Evolutionary conservation across 371 early-diverging fungal genomes (phyloP).

Genomic region (Mucor indicus): DNA sequence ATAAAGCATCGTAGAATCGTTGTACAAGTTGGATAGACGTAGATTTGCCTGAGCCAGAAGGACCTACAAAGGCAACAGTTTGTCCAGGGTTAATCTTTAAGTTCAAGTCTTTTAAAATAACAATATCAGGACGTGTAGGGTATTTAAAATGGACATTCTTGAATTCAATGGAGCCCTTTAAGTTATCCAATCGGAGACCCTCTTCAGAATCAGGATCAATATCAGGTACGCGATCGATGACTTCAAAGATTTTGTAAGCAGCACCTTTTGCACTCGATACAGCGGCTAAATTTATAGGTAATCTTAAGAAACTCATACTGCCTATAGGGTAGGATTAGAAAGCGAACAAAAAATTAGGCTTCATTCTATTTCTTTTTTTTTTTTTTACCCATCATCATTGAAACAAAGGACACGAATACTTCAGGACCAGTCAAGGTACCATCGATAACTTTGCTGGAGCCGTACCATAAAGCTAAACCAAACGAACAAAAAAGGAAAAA

Average conservation of each 20-base stretch:
- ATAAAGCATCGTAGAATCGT: constrained; percentile 62
- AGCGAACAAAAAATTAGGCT: too few species aligned
- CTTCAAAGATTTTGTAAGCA: constrained; percentile 66
- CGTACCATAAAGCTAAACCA: constrained; percentile 79
- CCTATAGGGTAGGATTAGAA: constrained; percentile 22
- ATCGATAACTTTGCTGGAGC: constrained; percentile 53
- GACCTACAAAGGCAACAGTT: constrained; percentile 66
- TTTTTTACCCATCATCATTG: constrained; percentile 59
- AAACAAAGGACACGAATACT: constrained; percentile 69
- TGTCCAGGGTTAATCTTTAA: constrained; percentile 60
- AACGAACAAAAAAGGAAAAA: constrained; percentile 64
- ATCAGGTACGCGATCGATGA: constrained; percentile 72
- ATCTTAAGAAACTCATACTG: constrained; percentile 25
- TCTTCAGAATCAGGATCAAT: constrained; percentile 56
- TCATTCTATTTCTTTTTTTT: too few species aligned
- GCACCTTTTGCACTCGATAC: constrained; percentile 66
- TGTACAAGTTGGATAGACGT: constrained; percentile 65
- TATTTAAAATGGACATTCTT: constrained; percentile 68
- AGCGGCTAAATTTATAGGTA: constrained; percentile 61
- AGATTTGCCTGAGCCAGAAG: constrained; percentile 70
- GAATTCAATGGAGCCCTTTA: constrained; percentile 60
- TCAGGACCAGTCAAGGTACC: constrained; percentile 45
- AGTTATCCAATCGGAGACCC: constrained; percentile 31
- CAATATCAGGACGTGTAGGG: constrained; percentile 60
- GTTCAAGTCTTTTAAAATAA: constrained; percentile 53